A percentile compares a stretch with the other conserved stretches of the same genome.
Conservation (phyloP, 225 moss, liverwort and hornwort species). For the Pseudisothecium myosuroides region DNA sequence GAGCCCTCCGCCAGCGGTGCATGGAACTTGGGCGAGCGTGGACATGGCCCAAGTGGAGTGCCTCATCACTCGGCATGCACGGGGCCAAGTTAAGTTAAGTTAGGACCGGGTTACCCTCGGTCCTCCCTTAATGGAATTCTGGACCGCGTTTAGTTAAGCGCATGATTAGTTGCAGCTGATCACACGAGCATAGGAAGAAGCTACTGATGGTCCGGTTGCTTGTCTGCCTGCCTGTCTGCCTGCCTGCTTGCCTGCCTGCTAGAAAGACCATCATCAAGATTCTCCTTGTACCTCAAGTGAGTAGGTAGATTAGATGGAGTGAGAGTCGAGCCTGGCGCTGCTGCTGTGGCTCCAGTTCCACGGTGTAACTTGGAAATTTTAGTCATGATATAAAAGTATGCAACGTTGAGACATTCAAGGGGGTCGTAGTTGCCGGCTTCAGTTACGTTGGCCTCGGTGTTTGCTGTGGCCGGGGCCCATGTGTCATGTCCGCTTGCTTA, state of each 20-base stretch:
- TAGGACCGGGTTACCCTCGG: background rate
- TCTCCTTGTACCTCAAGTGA: background rate
- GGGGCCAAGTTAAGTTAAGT: background rate
- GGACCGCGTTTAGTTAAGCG: background rate
- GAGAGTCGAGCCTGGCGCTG: background rate
- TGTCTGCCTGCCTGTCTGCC: background rate
- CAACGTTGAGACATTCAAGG: background rate
- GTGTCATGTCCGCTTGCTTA: constrained; percentile 5
- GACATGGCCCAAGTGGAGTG: background rate
- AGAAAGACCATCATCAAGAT: constrained; percentile 14
- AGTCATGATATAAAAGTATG: constrained; percentile 1
- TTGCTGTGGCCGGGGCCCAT: constrained; percentile 1
- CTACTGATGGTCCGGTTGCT: background rate
- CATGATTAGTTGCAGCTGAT: background rate
- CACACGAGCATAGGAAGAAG: background rate
- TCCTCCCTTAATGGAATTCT: background rate
- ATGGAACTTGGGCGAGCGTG: background rate
- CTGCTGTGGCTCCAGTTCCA: background rate
- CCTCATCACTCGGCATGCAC: background rate
- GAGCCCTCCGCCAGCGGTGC: background rate
- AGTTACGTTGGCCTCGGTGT: constrained; percentile 1
- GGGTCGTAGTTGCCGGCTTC: constrained; percentile 11
- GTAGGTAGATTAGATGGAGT: constrained; percentile 27
- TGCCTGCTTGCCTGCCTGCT: background rate
- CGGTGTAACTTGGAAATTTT: background rate